A percentile compares a stretch with the other conserved stretches of the same genome.
Conservation (phyloP, 1,284 basidiomycete genomes). For the Ganoderma boninense region DNA sequence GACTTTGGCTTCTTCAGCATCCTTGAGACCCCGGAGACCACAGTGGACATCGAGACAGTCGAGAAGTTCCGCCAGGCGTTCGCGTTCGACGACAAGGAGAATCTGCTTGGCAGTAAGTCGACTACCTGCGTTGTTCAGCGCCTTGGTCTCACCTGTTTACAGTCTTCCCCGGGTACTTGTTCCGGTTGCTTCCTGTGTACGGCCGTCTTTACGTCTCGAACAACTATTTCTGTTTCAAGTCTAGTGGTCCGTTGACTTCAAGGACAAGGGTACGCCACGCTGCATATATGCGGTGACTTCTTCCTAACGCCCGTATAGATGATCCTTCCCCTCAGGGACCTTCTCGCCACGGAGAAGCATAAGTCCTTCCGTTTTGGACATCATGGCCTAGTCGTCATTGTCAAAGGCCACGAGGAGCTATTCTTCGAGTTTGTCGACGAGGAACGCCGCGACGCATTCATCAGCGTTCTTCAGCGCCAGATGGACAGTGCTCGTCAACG, state of each 20-base stretch:
- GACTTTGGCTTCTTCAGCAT: slow-evolving; percentile 79
- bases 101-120: slow-evolving; percentile 83
- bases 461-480: slow-evolving; percentile 78
- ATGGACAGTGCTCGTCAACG: slow-evolving; percentile 77
- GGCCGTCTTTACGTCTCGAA: slow-evolving; percentile 89
- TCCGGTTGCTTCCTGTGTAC: slow-evolving; percentile 85
- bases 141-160: slow-evolving; percentile 12
- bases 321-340: slow-evolving; percentile 91
- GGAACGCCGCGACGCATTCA: slow-evolving; percentile 82
- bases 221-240: slow-evolving; percentile 91
- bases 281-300: background rate
- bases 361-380: slow-evolving; percentile 91
- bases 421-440: slow-evolving; percentile 93
- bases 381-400: slow-evolving; percentile 88
- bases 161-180: slow-evolving; percentile 92
- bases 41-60: slow-evolving; percentile 67
- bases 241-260: slow-evolving; percentile 75
- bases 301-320: slow-evolving; percentile 62
- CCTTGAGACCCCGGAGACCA: slow-evolving; percentile 70
- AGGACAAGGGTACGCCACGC: slow-evolving; percentile 74
- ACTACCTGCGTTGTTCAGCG: background rate
- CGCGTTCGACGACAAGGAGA: slow-evolving; percentile 88
- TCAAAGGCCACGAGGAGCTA: slow-evolving; percentile 96
- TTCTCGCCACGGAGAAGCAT: slow-evolving; percentile 85
- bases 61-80: slow-evolving; percentile 85